These are phyloP conservation scores for Plenodomus lindquistii DNA, from an alignment of 2,329 filamentous ascomycete species.

Conservation along the genomic window DNA sequence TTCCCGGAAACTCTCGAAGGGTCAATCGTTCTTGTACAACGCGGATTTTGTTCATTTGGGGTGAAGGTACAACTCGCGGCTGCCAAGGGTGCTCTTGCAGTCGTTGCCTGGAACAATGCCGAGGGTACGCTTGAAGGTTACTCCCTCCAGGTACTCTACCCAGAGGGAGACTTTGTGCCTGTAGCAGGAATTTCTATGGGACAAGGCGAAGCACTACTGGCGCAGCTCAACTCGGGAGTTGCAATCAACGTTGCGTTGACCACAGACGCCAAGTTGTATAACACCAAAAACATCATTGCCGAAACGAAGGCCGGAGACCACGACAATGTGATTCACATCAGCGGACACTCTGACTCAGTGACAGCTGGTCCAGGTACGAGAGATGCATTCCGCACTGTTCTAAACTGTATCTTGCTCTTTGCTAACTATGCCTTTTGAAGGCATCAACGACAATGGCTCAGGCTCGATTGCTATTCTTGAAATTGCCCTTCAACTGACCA, in stretches of 20 bases:
- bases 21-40: constrained; percentile 70
- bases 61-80: constrained; percentile 68
- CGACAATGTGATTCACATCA: constrained; percentile 60
- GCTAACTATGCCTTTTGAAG: no score
- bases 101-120: constrained; percentile 72
- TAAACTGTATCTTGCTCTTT: no score
- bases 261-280: constrained; percentile 28
- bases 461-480: constrained; percentile 66
- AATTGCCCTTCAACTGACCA: constrained; percentile 63
- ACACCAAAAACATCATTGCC: constrained; percentile 60
- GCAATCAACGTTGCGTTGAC: constrained; percentile 31
- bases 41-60: constrained; percentile 73
- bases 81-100: constrained; percentile 63
- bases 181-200: constrained; percentile 68
- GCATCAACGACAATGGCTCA: constrained; percentile 78
- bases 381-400: no score
- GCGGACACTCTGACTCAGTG: constrained; percentile 66
- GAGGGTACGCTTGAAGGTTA: constrained; percentile 56
- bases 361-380: constrained; percentile 66
- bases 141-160: constrained; percentile 54
- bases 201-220: constrained; percentile 61
- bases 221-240: constrained; percentile 54
- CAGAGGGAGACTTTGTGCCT: constrained; percentile 60
- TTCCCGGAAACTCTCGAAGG: constrained; percentile 63
- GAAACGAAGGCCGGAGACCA: constrained; percentile 62